A percentile compares a stretch with the other conserved stretches of the same genome.
Evolutionary conservation across 1,139 yeast genomes (phyloP).

Genomic region (Pichia sp.): DNA sequence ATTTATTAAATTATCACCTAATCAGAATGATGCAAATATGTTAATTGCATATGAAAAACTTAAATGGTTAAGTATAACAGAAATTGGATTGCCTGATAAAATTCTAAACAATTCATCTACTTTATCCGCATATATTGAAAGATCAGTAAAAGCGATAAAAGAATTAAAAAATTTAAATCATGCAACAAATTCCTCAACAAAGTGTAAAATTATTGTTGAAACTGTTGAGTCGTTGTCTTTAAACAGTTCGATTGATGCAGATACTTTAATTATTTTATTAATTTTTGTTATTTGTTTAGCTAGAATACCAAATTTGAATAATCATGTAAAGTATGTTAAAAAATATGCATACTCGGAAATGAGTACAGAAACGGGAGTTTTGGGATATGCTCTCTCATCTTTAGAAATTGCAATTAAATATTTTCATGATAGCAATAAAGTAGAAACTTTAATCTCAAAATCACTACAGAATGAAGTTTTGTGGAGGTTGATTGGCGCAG

Average conservation of each 20-base stretch:
- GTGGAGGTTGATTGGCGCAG: conserved; percentile 46
- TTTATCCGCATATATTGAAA: conserved; percentile 35
- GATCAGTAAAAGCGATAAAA: conserved; percentile 47
- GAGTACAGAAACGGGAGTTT: conserved; percentile 8
- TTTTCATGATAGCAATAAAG: conserved; percentile 38
- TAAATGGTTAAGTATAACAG: conserved; percentile 58
- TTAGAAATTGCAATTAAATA: conserved; percentile 76
- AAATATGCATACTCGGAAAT: conserved; percentile 47
- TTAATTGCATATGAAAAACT: conserved; percentile 38
- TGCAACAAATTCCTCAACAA: conserved; percentile 46
- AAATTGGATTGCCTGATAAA: conserved; percentile 51
- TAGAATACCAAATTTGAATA: conserved; percentile 49
- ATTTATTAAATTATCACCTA: conserved; percentile 32
- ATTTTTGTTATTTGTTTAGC: conserved; percentile 68
- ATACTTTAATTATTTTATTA: conserved; percentile 65
- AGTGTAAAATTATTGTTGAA: conserved; percentile 45
- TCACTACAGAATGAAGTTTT: conserved; percentile 47
- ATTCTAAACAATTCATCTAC: conserved; percentile 24
- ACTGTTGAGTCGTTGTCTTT: conserved; percentile 50
- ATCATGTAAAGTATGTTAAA: conserved; percentile 61
- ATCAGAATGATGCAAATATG: conserved; percentile 26
- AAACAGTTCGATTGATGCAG: conserved; percentile 56
- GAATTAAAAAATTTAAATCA: conserved; percentile 48
- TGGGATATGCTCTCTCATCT: conserved; percentile 65
- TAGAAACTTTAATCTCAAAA: conserved; percentile 29